Conservation (phyloP, 2,329 filamentous ascomycete genomes). For the Beauveria bassiana region DNA sequence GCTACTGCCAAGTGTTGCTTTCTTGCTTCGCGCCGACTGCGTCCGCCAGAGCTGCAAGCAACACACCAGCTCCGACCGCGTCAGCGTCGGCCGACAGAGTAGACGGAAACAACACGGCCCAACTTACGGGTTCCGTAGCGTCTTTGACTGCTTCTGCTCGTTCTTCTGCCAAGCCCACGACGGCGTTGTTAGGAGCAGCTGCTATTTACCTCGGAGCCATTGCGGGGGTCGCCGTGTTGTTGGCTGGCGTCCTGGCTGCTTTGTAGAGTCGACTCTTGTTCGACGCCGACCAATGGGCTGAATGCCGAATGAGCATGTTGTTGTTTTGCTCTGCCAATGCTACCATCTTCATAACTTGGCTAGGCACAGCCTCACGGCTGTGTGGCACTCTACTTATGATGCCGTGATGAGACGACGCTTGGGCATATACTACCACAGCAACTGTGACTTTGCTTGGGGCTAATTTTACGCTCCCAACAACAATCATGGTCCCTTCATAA, state of each 20-base stretch:
- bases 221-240: not conserved
- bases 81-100: conserved; percentile 2
- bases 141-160: not conserved
- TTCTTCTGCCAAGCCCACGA: not conserved
- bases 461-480: too few species aligned
- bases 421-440: not conserved
- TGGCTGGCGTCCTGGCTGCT: conserved; percentile 5
- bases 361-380: not conserved
- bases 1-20: conserved; percentile 14
- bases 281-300: not conserved
- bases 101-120: not conserved
- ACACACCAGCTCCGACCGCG: conserved; percentile 7
- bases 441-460: too few species aligned
- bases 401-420: not conserved
- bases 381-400: not conserved
- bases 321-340: too few species aligned
- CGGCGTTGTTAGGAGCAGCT: not conserved
- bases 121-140: not conserved
- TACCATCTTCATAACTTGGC: not conserved
- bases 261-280: not conserved
- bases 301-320: not conserved
- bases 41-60: not conserved
- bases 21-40: conserved; percentile 14
- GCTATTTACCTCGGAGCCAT: not conserved
- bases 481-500: too few species aligned